Evolutionary conservation across 495 filamentous ascomycete genomes (phyloP).

Genomic region (Diplogelasinospora grovesii): DNA sequence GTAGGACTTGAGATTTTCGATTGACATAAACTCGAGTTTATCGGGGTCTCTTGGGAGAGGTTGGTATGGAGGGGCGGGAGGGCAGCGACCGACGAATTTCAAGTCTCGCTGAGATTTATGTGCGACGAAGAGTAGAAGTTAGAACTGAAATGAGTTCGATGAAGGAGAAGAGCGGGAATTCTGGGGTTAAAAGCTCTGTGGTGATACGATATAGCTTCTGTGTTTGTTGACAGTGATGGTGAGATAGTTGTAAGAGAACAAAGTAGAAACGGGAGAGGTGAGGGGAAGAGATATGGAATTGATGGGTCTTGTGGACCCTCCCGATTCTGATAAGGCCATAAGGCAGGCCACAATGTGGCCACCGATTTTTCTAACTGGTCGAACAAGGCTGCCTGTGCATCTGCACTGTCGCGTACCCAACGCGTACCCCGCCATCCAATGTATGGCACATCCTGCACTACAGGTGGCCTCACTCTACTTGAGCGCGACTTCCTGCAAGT

Average conservation of each 20-base stretch:
- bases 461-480: no score
- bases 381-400: no score
- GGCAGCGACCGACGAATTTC: constrained; percentile 40
- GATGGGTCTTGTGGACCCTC: constrained; percentile 13
- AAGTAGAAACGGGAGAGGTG: constrained; percentile 14
- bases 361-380: no score
- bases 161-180: constrained; percentile 9
- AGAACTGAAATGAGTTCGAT: constrained; percentile 2
- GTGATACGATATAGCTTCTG: constrained; percentile 16
- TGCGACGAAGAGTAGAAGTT: constrained; percentile 4
- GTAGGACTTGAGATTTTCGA: constrained; percentile 99
- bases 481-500: no score
- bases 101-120: constrained; percentile 28
- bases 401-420: no score
- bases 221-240: constrained; percentile 24
- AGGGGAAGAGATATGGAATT: constrained; percentile 22
- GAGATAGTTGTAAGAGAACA: constrained; percentile 16
- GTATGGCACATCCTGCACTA: no score
- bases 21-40: constrained; percentile 92
- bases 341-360: no score
- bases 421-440: no score
- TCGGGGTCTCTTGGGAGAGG: constrained; percentile 39
- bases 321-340: constrained; percentile 14
- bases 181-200: no score
- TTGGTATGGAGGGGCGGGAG: constrained; percentile 25